Conservation (phyloP, 371 early-diverging fungal species). For the Mucor plumbeus region DNA sequence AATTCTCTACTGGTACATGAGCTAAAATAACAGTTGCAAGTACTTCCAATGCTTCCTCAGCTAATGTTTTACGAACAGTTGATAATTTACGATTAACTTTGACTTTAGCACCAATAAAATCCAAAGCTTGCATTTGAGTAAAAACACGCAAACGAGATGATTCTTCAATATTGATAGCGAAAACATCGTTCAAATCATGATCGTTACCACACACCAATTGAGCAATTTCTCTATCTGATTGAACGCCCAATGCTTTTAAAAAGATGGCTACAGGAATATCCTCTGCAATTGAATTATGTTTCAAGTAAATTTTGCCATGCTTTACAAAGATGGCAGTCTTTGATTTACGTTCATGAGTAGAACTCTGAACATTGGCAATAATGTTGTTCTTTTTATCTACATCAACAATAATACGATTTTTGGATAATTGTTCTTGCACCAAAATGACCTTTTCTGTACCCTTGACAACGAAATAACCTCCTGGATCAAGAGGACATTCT, state of each 20-base stretch:
- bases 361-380: slow-evolving; percentile 68
- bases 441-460: slow-evolving; percentile 99
- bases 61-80: slow-evolving; percentile 61
- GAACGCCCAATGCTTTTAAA: slow-evolving; percentile 95
- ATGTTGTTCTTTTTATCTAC: slow-evolving; percentile 88
- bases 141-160: slow-evolving; percentile 74
- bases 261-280: slow-evolving; percentile 94
- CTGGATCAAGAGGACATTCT: slow-evolving; percentile 99
- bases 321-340: slow-evolving; percentile 92
- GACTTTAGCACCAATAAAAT: slow-evolving; percentile 86
- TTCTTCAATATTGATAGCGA: slow-evolving; percentile 94
- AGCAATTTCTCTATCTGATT: slow-evolving; percentile 95
- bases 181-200: slow-evolving; percentile 79
- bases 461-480: slow-evolving; percentile 99
- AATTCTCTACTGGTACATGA: slow-evolving; percentile 92
- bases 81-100: slow-evolving; percentile 69
- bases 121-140: slow-evolving; percentile 93
- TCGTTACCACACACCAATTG: slow-evolving; percentile 93
- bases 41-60: slow-evolving; percentile 94
- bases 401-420: slow-evolving; percentile 99
- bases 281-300: slow-evolving; percentile 95
- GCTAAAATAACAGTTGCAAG: slow-evolving; percentile 94
- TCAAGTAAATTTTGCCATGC: slow-evolving; percentile 85
- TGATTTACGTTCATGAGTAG: slow-evolving; percentile 97
- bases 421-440: slow-evolving; percentile 99